Base-by-base conservation (phyloP, 2,329 filamentous ascomycete species). In the Davidsoniella virescens region DNA sequence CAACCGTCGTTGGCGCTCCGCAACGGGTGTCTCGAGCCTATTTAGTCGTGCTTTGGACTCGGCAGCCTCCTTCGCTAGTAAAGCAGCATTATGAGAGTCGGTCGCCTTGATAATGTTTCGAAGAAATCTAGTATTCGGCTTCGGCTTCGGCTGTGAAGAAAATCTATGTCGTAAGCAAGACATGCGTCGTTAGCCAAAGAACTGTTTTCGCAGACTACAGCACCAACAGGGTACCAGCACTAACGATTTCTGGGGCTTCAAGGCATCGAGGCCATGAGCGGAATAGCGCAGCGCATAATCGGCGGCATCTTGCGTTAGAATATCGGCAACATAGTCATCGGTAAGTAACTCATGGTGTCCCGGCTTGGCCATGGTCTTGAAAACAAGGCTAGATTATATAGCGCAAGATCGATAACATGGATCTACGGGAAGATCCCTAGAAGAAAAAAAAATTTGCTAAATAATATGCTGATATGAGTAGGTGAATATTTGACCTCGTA, bases 101-200 rank as follows among this genome's bases (percentile, higher is more conserved):
- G 87, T 93, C 57, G 92, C 84, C 55, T 82, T 83, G 54, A 98
- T 86, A 51, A 96, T 84, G 59, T 92, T 83, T 52, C 80, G 80
- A 40, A 98, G 68, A 61, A 96, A 96, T 33, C 84, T 76, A 0
- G 85, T 95, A 59, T 98, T 96, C 2, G 90, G 88, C 62, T 90
- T 95, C 18, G 18, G 18, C 18, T 33, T 33, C 1, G 85, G 86
- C 33, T 53, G 47, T 5, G 43, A 38, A 25, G 51, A 33, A 36
- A 49, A 50, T 4, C 40, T 25, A 52, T 49, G 53, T 48, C 43
- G 47, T 48, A 56, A 55, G 54, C 52, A 52, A 54, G 47, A 54
- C 51, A 52, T 47, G 55, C 49, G 47, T 17, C 20, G 42, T 29
- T 39, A 37, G 25, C 5, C 39, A 41, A 41, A 17, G 18, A 20